phyloP scores from a whole-genome alignment of 2,329 filamentous ascomycete genomes.

The Shiraia bambusicola region DNA sequence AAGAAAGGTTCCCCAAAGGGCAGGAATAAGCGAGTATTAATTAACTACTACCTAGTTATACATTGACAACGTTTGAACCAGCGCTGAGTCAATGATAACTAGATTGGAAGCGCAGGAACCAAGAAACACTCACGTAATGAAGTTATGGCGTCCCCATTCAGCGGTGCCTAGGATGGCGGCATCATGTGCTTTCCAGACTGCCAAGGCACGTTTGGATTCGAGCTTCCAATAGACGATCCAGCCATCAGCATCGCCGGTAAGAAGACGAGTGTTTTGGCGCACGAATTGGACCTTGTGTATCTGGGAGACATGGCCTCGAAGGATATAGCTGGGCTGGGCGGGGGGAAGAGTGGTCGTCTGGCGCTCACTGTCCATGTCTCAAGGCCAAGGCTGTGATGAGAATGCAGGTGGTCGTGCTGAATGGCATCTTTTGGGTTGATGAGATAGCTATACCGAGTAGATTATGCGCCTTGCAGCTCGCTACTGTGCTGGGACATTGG shows the following conservation, averaged over 20 bases:
- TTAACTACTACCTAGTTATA: too few relatives aligned
- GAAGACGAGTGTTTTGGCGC: slow-evolving; percentile 70
- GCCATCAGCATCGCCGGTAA: slow-evolving; percentile 87
- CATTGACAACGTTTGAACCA: neutral
- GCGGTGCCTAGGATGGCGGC: slow-evolving; percentile 73
- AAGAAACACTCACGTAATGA: slow-evolving; percentile 72
- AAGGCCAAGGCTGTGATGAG: slow-evolving; percentile 29
- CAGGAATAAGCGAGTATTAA: slow-evolving; percentile 1
- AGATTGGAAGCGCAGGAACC: neutral
- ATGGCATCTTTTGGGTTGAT: too few relatives aligned
- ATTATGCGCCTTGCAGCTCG: too few relatives aligned
- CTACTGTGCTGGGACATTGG: too few relatives aligned
- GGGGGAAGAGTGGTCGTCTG: slow-evolving; percentile 45
- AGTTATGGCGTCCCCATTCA: slow-evolving; percentile 68
- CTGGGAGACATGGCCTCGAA: slow-evolving; percentile 81
- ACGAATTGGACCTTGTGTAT: slow-evolving; percentile 78
- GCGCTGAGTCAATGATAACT: slow-evolving; percentile 1
- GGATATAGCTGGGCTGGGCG: slow-evolving; percentile 65
- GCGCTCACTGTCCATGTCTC: slow-evolving; percentile 31
- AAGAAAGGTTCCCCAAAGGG: neutral
- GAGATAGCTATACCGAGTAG: neutral
- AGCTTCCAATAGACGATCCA: slow-evolving; percentile 87
- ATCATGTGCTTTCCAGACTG: slow-evolving; percentile 84
- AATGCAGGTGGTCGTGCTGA: neutral
- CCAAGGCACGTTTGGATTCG: slow-evolving; percentile 74